These are phyloP conservation scores for Russula sp. DNA, from an alignment of 768 basidiomycete species.

Conservation along the genomic window DNA sequence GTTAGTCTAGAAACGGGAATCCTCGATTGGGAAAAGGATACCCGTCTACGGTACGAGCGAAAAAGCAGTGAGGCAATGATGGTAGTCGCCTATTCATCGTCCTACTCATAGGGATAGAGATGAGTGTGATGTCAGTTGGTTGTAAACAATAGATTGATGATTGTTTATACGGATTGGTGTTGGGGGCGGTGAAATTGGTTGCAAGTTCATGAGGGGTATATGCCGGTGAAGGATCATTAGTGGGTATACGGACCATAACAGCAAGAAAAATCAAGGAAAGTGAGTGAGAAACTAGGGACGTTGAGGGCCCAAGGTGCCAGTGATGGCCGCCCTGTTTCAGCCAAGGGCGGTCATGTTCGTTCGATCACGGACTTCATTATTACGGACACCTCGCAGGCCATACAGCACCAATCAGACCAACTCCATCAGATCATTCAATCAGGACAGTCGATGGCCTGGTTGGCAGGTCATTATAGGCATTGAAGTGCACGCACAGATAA, in stretches of 20 bases:
- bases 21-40: neutral
- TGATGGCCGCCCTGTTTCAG: constrained; percentile 4
- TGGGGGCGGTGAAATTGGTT: neutral
- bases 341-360: constrained; percentile 12
- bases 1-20: neutral
- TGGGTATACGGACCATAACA: constrained; percentile 2
- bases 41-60: constrained; percentile 3
- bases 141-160: neutral
- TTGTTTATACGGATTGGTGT: neutral
- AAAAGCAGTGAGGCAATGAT: neutral
- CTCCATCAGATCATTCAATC: constrained; percentile 7
- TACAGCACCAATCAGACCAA: constrained; percentile 6
- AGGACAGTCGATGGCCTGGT: constrained; percentile 58
- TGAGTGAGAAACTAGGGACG: neutral
- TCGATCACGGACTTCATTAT: constrained; percentile 21
- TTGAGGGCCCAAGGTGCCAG: neutral
- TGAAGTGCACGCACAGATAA: constrained; percentile 94
- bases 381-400: constrained; percentile 6
- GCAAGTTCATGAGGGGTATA: constrained; percentile 9
- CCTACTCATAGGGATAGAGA: neutral
- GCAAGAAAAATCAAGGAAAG: neutral
- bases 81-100: constrained; percentile 8
- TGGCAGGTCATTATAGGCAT: constrained; percentile 92
- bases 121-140: neutral
- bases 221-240: constrained; percentile 2